These are phyloP conservation scores for Hanseniaspora sp. DNA, from an alignment of 1,139 yeast species.

Conservation along the genomic window DNA sequence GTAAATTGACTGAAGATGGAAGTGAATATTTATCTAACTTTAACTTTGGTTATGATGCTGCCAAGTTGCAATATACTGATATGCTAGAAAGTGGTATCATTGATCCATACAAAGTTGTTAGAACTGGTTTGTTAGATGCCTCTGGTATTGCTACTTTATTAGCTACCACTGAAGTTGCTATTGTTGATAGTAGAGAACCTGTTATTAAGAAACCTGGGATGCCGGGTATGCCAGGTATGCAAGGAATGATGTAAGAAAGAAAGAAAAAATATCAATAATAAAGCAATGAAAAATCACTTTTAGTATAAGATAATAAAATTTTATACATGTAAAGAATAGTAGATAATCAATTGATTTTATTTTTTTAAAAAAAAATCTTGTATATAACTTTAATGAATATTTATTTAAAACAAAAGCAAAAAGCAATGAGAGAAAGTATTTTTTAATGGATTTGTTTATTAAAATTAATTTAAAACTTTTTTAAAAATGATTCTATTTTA, in stretches of 20 bases:
- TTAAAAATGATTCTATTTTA: no score
- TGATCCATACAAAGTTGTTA: constrained; percentile 98
- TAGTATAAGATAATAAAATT: no score
- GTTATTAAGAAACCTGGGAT: constrained; percentile 54
- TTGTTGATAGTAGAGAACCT: constrained; percentile 94
- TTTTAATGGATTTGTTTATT: no score
- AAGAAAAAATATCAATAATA: no score
- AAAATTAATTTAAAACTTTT: no score
- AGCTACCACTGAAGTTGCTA: constrained; percentile 98
- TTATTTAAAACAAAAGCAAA: no score
- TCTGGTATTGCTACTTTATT: constrained; percentile 95
- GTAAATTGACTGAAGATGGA: constrained; percentile 65
- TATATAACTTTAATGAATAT: no score
- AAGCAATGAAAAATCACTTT: no score
- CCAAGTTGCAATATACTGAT: constrained; percentile 89
- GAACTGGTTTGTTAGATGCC: constrained; percentile 94
- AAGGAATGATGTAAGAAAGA: constrained; percentile 16
- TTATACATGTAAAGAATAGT: no score
- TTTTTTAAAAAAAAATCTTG: no score
- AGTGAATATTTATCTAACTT: constrained; percentile 59
- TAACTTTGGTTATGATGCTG: constrained; percentile 87
- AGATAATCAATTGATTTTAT: no score
- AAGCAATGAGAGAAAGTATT: neutral
- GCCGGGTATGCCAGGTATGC: constrained; percentile 42
- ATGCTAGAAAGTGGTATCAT: constrained; percentile 97